Conservation (phyloP, 805 yeast species). For the Candida railenensis region DNA sequence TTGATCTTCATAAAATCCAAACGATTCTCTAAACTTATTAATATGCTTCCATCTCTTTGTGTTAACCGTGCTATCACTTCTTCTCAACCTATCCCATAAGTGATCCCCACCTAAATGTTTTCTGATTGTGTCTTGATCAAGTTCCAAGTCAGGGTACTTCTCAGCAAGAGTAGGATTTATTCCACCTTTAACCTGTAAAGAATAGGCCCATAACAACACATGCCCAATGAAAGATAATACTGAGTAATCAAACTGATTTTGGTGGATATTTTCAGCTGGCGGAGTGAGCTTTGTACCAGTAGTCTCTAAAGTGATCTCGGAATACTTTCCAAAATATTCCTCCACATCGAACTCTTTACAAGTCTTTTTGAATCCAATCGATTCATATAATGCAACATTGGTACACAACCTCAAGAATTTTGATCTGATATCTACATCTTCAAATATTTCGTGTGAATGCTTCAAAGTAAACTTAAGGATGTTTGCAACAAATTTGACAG, state of each 20-base stretch:
- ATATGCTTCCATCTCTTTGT: slow-evolving; percentile 43
- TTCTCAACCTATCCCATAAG: slow-evolving; percentile 38
- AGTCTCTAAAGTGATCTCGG: slow-evolving; percentile 30
- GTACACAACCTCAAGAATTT: slow-evolving; percentile 30
- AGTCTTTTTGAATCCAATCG: slow-evolving; percentile 31
- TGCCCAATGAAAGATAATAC: slow-evolving; percentile 38
- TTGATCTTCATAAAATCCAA: slow-evolving; percentile 39
- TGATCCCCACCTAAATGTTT: slow-evolving; percentile 37
- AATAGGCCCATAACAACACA: slow-evolving; percentile 35
- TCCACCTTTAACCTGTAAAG: slow-evolving; percentile 1
- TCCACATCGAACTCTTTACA: slow-evolving; percentile 22
- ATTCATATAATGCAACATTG: slow-evolving; percentile 35
- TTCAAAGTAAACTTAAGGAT: slow-evolving; percentile 24
- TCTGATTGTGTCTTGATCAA: slow-evolving; percentile 15
- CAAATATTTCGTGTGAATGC: slow-evolving; percentile 24
- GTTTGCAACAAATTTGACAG: slow-evolving; percentile 27
- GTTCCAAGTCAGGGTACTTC: slow-evolving; percentile 16
- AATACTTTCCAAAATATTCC: slow-evolving; percentile 26
- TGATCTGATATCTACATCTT: slow-evolving; percentile 15
- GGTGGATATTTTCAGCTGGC: slow-evolving; percentile 32
- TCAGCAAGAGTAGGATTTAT: slow-evolving; percentile 11
- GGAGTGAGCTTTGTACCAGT: slow-evolving; percentile 33
- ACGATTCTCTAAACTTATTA: slow-evolving; percentile 33
- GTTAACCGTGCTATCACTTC: slow-evolving; percentile 30
- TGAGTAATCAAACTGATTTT: slow-evolving; percentile 36